Conservation (phyloP, 257 asterid species). For the Cinchona pubescens region DNA sequence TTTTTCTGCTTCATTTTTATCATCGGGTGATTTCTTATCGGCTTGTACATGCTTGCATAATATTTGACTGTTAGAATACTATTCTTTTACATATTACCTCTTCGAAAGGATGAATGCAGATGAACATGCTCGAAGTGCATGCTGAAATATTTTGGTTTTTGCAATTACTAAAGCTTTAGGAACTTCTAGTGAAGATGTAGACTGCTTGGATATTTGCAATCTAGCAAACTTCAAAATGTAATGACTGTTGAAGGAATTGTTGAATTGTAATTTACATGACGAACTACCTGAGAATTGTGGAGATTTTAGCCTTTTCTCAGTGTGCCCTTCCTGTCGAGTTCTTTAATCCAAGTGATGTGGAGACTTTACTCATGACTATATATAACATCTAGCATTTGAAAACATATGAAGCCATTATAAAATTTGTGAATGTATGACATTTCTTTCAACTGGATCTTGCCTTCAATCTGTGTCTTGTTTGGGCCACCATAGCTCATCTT, state of each 20-base stretch:
- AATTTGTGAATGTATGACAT: neutral
- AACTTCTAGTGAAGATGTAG: neutral
- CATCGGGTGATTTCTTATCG: neutral
- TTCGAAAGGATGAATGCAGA: neutral
- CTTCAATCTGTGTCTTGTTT: neutral
- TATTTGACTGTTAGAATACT: neutral
- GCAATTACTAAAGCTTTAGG: neutral
- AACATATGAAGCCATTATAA: neutral
- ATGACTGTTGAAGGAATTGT: neutral
- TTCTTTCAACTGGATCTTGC: neutral
- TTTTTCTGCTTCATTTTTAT: slow-evolving; percentile 3
- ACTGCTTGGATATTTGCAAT: neutral
- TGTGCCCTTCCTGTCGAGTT: neutral
- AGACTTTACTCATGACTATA: neutral
- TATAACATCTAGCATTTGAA: neutral
- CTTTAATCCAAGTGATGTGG: neutral
- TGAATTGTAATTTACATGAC: neutral
- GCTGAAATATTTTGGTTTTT: neutral
- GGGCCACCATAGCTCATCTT: too few species aligned
- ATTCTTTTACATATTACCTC: too few species aligned
- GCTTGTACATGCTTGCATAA: too few species aligned
- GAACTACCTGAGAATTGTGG: neutral
- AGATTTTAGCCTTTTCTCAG: neutral
- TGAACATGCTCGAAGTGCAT: neutral
- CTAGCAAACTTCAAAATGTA: neutral